phyloP scores from a whole-genome alignment of 2,329 filamentous ascomycete species.

The Talaromyces islandicus region DNA sequence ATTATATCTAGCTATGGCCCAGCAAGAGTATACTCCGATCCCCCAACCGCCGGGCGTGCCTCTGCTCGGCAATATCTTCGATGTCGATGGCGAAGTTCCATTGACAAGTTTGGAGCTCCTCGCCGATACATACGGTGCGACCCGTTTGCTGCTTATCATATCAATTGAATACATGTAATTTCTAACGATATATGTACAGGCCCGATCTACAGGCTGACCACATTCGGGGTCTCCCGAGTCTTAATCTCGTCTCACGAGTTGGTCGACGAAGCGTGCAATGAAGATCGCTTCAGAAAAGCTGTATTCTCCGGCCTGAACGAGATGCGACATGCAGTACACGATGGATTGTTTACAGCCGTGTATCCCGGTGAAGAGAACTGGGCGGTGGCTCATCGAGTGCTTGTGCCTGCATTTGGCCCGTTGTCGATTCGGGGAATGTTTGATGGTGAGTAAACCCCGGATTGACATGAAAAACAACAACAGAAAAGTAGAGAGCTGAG shows the following conservation, averaged over 20 bases:
- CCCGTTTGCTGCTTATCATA: not conserved
- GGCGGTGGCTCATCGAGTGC: slow-evolving; percentile 53
- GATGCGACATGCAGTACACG: slow-evolving; percentile 55
- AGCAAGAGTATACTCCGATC: slow-evolving; percentile 34
- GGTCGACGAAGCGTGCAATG: slow-evolving; percentile 59
- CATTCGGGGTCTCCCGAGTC: slow-evolving; percentile 43
- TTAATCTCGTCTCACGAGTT: slow-evolving; percentile 50
- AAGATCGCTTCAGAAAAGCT: slow-evolving; percentile 59
- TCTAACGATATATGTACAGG: slow-evolving; percentile 32
- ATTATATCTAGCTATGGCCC: not conserved
- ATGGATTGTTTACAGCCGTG: slow-evolving; percentile 60
- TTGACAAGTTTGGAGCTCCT: slow-evolving; percentile 8
- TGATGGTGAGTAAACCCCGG: slow-evolving; percentile 19
- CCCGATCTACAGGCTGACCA: slow-evolving; percentile 52
- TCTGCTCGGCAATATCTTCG: slow-evolving; percentile 59
- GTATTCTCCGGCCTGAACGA: slow-evolving; percentile 45
- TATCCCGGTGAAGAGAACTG: slow-evolving; percentile 49
- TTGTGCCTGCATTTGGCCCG: slow-evolving; percentile 45
- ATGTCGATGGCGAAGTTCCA: slow-evolving; percentile 57
- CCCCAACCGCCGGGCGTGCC: slow-evolving; percentile 60
- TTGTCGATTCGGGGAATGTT: slow-evolving; percentile 40
- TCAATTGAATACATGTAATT: not conserved
- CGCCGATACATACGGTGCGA: not conserved
- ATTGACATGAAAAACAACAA: not conserved
- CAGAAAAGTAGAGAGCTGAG: not conserved